Evolutionary conservation across 2,329 filamentous ascomycete genomes (phyloP), one percentile per base, ranked within the genome.

Genomic region (Beauveria medogensis): DNA sequence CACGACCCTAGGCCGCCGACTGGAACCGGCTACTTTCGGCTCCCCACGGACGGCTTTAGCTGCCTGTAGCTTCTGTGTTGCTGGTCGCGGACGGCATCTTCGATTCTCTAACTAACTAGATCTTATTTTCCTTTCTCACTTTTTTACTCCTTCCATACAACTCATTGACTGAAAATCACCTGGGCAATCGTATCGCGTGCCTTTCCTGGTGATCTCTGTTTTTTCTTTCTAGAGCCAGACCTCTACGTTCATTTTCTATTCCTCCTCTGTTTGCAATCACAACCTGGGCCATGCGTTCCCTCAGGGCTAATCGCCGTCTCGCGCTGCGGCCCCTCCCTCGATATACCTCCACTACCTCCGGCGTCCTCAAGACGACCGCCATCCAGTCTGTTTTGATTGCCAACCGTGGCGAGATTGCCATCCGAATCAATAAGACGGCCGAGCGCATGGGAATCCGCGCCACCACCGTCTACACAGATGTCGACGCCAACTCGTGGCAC

Each of bases 331-430:
- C 73, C 55, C 71, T 75, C 65, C 73, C 74, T 72, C 78, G 72
- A 53, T 68, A 70, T 62, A 65, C 72, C 61, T 74, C 70, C 50
- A 67, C 70, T 18, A 71, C 70, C 56, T 66, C 70, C 12, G 59
- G 71, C n/a, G 63, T 68, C 34, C 69, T 74, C 55, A 70, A 69
- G 59, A 64, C 68, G 14, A 80, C 77, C 16, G 81, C 83, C 34
- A 83, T 87, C 66, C 86, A 85, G 60, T 96, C 92, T 9, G 89
- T 97, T 47, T 82, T 99, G 26, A 97, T 99, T 71, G 94, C 94
- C 59, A 99, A 99, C 73, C 88, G 94, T 67, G 94, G 94, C 68
- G 94, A 99, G 76, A 99, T 99, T 68, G 94, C 94, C 55, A 81
- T 99, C 72, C 90, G 94, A 67, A 94, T 99, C 66, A 89, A 92